Base-by-base conservation (phyloP, 1,284 basidiomycete genomes). In the Marasmius sp. region DNA sequence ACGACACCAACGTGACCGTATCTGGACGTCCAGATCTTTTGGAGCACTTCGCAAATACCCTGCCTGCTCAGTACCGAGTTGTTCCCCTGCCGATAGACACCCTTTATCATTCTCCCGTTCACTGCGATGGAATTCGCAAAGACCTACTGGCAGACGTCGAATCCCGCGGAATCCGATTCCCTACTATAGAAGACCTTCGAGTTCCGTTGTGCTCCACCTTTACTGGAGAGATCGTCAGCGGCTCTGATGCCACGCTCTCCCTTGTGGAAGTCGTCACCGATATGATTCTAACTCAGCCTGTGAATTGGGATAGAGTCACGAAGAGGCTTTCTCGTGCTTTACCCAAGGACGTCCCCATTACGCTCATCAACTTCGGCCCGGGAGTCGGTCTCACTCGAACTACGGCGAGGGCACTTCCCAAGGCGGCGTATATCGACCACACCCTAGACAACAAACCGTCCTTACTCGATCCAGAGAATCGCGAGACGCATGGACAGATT, bases 11-110 rank as follows among this genome's bases (percentile, higher is more conserved):
- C 61, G 72, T 86, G 58, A 85, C 87, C 3, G 73, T 88, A 55
- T 88, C 87, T 3, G 87, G 86, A 16, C 77, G 73, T 50, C 85
- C 87, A 0, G 78, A 83, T 59, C 62, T 78, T 49, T 72, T 89
- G 16, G 66, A 70, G 7, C 66, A 69, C 22, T 87, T 88, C 14
- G 16, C 38, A 38, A 36, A 54, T 8, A 33, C 69, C 70, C 76
- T 14, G 63, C 66, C 7, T 71, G 66, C 8, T 66, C 82, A 52
- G 72, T 75, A 10, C 64, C 74, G 6, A 66, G 41, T 52, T 56
- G 41, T 52, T 22, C 14, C 39, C 68, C 18, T 75, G 1, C 74
- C 75, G 4, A 70, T 87, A 38, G 73, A 82, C 59, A 76, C 83
- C 0, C 77, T 87, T 1, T 88, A 89, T 66, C 87, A 89, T 67